These are phyloP conservation scores for Ceratobasidium sp. DNA, from an alignment of 1,284 basidiomycete genomes.

Conservation along the genomic window DNA sequence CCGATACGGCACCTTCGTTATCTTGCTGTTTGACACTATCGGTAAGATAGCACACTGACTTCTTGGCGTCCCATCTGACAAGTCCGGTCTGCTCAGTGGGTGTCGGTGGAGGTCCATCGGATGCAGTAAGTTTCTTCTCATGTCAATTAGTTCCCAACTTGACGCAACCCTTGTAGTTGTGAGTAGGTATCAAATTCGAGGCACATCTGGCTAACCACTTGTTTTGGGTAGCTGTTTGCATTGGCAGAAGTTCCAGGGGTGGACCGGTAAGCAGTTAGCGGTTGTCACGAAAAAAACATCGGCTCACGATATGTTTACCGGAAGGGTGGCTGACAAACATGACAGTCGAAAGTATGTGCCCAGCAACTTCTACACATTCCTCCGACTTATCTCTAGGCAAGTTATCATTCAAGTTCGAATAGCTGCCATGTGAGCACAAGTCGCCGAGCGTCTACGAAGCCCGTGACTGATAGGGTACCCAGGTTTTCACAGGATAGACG, in stretches of 20 bases:
- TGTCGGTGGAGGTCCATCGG: slow-evolving; percentile 39
- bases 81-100: slow-evolving; percentile 14
- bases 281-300: background rate
- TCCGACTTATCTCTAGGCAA: background rate
- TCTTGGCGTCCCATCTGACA: background rate
- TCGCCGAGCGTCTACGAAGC: background rate
- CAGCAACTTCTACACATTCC: background rate
- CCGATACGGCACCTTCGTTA: slow-evolving; percentile 39
- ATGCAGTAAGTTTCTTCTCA: slow-evolving; percentile 34
- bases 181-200: background rate
- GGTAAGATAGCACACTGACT: slow-evolving; percentile 4
- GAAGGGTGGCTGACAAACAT: slow-evolving; percentile 45
- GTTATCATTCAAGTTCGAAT: slow-evolving; percentile 44
- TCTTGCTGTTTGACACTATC: slow-evolving; percentile 42
- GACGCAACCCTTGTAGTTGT: slow-evolving; percentile 28
- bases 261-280: slow-evolving; percentile 37
- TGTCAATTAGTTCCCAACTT: slow-evolving; percentile 5
- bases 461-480: background rate
- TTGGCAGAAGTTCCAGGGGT: slow-evolving; percentile 46
- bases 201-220: background rate
- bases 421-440: slow-evolving; percentile 37
- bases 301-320: slow-evolving; percentile 24
- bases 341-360: slow-evolving; percentile 41
- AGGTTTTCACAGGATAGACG: slow-evolving; percentile 45
- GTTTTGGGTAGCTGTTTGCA: slow-evolving; percentile 34